These are phyloP conservation scores for Diaporthe vaccinii DNA, from an alignment of 2,329 filamentous ascomycete genomes.

Conservation along the genomic window DNA sequence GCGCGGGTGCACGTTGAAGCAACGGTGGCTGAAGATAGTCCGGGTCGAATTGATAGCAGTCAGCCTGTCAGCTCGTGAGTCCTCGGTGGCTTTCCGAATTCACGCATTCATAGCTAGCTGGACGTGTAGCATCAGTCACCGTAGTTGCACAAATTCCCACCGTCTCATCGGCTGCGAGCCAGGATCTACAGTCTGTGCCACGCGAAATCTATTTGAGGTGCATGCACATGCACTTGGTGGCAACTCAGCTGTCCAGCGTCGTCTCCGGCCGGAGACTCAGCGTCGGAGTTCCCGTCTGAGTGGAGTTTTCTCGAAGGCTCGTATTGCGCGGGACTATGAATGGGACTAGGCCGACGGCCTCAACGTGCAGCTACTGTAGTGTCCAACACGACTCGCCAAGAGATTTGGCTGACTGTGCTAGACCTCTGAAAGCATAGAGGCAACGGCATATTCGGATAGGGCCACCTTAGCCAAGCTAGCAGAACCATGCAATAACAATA, in stretches of 20 bases:
- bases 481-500: neutral
- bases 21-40: neutral
- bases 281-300: constrained; percentile 14
- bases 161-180: neutral
- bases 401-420: neutral
- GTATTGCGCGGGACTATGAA: constrained; percentile 1
- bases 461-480: constrained; percentile 7
- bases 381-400: constrained; percentile 2
- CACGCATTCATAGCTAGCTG: neutral
- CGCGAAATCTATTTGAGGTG: neutral
- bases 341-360: constrained; percentile 18
- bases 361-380: constrained; percentile 13
- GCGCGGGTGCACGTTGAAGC: neutral
- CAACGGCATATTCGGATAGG: constrained; percentile 9
- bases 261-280: neutral
- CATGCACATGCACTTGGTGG: neutral
- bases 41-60: neutral
- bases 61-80: neutral
- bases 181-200: neutral
- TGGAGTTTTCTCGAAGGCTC: neutral
- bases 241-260: constrained; percentile 1
- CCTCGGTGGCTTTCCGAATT: constrained; percentile 4
- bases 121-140: neutral
- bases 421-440: constrained; percentile 2
- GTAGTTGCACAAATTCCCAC: neutral